A percentile compares a stretch with the other conserved stretches of the same genome.
Evolutionary conservation across 2,329 filamentous ascomycete species (phyloP).

Genomic region (Aspergillus pseudoviridinutans): DNA sequence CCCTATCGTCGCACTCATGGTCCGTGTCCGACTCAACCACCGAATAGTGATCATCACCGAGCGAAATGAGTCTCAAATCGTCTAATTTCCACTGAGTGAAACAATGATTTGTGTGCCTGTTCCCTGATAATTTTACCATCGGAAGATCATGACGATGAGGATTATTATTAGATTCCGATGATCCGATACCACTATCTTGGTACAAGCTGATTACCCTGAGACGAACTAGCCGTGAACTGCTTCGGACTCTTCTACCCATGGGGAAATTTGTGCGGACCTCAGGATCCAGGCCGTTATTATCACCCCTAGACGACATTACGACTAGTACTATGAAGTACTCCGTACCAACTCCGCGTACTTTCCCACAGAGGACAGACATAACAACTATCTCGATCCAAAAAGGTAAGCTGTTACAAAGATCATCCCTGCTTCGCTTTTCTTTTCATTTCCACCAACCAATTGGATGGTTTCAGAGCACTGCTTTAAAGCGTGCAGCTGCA

Average conservation of each 20-base stretch:
- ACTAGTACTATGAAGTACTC: neutral
- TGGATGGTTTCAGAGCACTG: neutral
- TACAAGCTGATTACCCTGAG: neutral
- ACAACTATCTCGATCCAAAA: neutral
- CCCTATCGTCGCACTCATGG: conserved; percentile 1
- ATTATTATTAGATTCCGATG: conserved; percentile 8
- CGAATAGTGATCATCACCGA: neutral
- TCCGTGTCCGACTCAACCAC: conserved; percentile 1
- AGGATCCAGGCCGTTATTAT: neutral
- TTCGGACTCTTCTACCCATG: neutral
- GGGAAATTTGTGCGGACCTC: neutral
- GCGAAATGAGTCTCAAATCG: conserved; percentile 3
- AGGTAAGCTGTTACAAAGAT: neutral
- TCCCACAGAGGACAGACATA: neutral
- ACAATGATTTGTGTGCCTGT: neutral
- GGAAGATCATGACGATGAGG: neutral
- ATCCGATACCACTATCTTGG: conserved; percentile 3
- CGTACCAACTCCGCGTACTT: neutral
- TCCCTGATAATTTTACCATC: neutral
- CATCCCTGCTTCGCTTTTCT: neutral
- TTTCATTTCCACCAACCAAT: neutral
- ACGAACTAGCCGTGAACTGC: neutral
- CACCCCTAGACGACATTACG: neutral
- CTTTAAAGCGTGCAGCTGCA: neutral
- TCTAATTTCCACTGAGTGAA: neutral